These are phyloP conservation scores for Pichia sp. DNA, from an alignment of 1,139 yeast genomes.

Conservation along the genomic window DNA sequence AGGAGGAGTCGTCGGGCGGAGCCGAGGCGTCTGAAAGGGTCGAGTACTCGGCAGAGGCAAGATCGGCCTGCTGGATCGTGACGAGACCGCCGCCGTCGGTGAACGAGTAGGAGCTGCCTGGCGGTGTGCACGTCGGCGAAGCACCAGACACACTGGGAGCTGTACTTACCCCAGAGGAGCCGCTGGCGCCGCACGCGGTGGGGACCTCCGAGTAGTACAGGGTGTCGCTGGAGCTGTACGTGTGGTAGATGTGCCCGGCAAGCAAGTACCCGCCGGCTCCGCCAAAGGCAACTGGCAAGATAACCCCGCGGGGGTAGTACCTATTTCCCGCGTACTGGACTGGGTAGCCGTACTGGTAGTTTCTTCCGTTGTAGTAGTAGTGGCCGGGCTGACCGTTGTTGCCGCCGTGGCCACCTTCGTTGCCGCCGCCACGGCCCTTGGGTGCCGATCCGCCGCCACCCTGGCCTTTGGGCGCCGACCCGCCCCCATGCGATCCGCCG, in stretches of 20 bases:
- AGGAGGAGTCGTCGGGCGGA: not conserved
- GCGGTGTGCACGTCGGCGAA: slow-evolving; percentile 3
- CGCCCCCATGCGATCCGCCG: not conserved
- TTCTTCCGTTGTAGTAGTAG: slow-evolving; percentile 8
- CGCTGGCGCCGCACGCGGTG: slow-evolving; percentile 5
- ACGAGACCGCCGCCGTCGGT: slow-evolving; percentile 9
- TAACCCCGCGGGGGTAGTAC: slow-evolving; percentile 12
- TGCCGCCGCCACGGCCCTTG: no score
- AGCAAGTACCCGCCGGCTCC: slow-evolving; percentile 8
- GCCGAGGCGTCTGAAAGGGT: not conserved
- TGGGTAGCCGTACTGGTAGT: slow-evolving; percentile 15
- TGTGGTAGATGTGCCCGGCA: slow-evolving; percentile 10
- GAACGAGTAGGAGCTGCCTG: not conserved
- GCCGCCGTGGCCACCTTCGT: slow-evolving; percentile 1
- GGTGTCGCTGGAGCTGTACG: slow-evolving; percentile 9
- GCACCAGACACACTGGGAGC: not conserved
- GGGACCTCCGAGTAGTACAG: slow-evolving; percentile 12
- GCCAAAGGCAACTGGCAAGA: slow-evolving; percentile 11
- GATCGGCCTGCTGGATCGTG: slow-evolving; percentile 3
- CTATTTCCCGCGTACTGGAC: slow-evolving; percentile 10
- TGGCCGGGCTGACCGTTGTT: not conserved
- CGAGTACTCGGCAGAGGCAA: slow-evolving; percentile 5
- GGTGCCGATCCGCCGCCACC: slow-evolving; percentile 1
- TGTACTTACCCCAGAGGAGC: not conserved
- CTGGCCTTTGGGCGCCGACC: no score